Evolutionary conservation across 768 basidiomycete species (phyloP).

Genomic region (Brasilioporus rufonigricans): DNA sequence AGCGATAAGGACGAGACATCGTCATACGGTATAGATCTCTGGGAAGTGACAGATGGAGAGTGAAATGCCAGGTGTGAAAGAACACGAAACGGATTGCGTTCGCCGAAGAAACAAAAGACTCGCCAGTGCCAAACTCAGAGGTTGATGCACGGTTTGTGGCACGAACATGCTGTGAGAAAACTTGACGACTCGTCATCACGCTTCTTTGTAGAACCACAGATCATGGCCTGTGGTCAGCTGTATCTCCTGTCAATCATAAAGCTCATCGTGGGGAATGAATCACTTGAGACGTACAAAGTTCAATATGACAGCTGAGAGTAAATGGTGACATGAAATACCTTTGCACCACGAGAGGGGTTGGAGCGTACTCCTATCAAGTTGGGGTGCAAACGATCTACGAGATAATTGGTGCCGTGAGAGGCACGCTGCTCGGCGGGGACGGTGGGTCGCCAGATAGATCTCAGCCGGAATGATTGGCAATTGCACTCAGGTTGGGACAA

Average conservation of each 20-base stretch:
- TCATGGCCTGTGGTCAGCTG: not conserved
- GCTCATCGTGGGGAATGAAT: not conserved
- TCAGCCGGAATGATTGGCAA: too few species aligned
- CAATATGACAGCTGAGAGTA: conserved; percentile 1
- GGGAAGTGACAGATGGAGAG: not conserved
- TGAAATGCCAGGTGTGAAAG: not conserved
- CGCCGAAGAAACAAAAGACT: too few species aligned
- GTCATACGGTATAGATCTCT: not conserved
- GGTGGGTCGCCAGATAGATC: too few species aligned
- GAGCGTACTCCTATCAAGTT: not conserved
- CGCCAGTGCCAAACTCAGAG: not conserved
- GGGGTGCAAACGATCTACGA: too few species aligned
- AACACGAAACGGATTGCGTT: not conserved
- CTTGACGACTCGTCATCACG: not conserved
- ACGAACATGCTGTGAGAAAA: not conserved
- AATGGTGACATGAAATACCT: not conserved
- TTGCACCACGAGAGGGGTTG: not conserved
- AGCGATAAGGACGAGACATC: not conserved
- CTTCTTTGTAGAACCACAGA: not conserved
- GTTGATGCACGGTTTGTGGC: not conserved
- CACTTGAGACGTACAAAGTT: not conserved
- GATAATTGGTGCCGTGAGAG: too few species aligned
- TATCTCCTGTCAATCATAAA: not conserved
- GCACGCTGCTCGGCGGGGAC: too few species aligned
- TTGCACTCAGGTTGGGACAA: too few species aligned